These are phyloP conservation scores for Orbilia brochopaga DNA, from an alignment of 2,329 filamentous ascomycete genomes.

Conservation along the genomic window DNA sequence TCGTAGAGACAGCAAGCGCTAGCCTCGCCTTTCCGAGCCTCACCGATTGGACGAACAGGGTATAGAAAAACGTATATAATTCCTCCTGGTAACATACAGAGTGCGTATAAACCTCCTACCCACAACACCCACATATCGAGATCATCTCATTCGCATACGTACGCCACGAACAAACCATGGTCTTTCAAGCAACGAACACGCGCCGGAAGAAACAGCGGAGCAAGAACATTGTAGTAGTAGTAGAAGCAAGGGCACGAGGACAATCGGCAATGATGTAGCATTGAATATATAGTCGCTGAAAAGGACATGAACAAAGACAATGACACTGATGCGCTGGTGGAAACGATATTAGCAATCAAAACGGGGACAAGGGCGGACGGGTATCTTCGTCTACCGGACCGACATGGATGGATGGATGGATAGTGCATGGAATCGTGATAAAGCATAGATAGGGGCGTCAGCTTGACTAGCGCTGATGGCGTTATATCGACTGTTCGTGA, in stretches of 20 bases:
- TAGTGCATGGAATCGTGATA: too few relatives aligned
- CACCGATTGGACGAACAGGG: neutral
- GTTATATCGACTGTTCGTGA: too few relatives aligned
- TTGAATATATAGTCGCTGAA: too few relatives aligned
- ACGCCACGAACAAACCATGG: conserved; percentile 44
- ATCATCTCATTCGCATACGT: conserved; percentile 39
- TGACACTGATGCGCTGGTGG: conserved; percentile 19
- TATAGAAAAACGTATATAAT: neutral
- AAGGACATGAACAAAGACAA: neutral
- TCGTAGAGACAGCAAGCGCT: too few relatives aligned
- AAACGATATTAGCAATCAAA: conserved; percentile 1
- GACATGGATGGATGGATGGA: too few relatives aligned
- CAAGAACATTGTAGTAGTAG: neutral
- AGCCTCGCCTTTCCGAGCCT: too few relatives aligned
- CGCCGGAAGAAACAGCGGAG: neutral
- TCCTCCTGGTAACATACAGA: conserved; percentile 24
- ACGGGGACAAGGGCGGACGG: neutral
- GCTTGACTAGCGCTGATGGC: too few relatives aligned
- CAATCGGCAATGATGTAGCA: conserved; percentile 7
- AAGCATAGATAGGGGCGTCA: too few relatives aligned
- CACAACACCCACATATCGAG: conserved; percentile 4
- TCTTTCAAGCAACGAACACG: conserved; percentile 34
- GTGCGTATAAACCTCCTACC: conserved; percentile 11
- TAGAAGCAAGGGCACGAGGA: neutral
- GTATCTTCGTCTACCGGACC: too few relatives aligned